These are phyloP conservation scores for Cutaneotrichosporon sp. DNA, from an alignment of 1,284 basidiomycete species.

Conservation along the genomic window DNA sequence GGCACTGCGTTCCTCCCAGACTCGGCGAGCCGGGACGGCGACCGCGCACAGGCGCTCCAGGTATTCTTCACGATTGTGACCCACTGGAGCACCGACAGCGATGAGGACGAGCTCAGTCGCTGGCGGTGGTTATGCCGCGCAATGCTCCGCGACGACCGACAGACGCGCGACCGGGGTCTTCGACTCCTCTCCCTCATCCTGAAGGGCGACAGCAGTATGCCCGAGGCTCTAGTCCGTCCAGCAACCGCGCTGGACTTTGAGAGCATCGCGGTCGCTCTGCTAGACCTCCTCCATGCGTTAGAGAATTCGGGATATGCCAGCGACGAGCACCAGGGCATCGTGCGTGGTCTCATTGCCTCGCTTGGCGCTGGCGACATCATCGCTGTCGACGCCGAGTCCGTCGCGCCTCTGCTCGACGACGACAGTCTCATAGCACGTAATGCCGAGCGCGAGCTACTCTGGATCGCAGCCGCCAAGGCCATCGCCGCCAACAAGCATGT, in stretches of 20 bases:
- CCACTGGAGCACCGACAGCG: constrained; percentile 43
- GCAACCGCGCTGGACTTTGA: constrained; percentile 34
- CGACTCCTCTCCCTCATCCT: constrained; percentile 37
- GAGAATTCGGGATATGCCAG: constrained; percentile 28
- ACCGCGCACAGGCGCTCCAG: constrained; percentile 45
- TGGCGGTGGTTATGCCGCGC: constrained; percentile 49
- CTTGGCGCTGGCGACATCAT: constrained; percentile 36
- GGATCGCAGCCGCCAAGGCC: constrained; percentile 35
- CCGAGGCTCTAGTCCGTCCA: constrained; percentile 29
- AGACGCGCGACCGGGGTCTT: constrained; percentile 39
- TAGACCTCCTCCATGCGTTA: constrained; percentile 35
- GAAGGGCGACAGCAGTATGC: constrained; percentile 34
- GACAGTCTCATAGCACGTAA: constrained; percentile 26
- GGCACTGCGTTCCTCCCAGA: constrained; percentile 41
- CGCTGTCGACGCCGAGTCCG: constrained; percentile 26
- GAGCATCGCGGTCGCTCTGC: constrained; percentile 31
- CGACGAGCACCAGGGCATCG: constrained; percentile 29
- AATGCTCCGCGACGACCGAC: constrained; percentile 35
- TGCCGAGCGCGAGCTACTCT: constrained; percentile 41
- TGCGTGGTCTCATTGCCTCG: constrained; percentile 31
- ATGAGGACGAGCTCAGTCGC: constrained; percentile 45
- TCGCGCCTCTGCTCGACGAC: constrained; percentile 22
- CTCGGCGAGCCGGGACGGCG: constrained; percentile 35
- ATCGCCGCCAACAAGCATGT: constrained; percentile 25
- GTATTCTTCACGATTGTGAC: constrained; percentile 45